Evolutionary conservation across 2,329 filamentous ascomycete species (phyloP), one percentile per base, ranked within the genome.

Genomic region (Lachnellula arida): DNA sequence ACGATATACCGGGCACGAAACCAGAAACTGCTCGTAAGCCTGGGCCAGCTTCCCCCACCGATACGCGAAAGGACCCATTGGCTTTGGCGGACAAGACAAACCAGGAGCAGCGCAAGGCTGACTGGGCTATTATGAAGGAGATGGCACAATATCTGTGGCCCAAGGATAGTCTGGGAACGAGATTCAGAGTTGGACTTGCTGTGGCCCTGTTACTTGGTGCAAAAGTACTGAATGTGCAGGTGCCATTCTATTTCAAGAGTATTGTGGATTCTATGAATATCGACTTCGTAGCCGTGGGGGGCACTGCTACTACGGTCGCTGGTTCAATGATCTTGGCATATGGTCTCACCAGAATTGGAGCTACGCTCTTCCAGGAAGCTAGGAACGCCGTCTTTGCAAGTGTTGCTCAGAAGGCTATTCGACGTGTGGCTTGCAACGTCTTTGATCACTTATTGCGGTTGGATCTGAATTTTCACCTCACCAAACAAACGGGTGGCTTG

Each of bases 181-280:
- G 95, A 70, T 75, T 92, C 60, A 86, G 94, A 60, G 94, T 99
- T 35, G 83, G 88, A 11, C 75, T 96, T 48, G 91, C 93, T n/a
- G 81, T 99, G 3, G 84, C 81, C 7, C 75, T 99, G 60, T 80
- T 99, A 39, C 75, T 99, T 22, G 90, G 92, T 57, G 91, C 91
- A 70, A 99, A 99, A 80, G 84, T 96, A 49, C 78, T 99, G 68
- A 99, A 97, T 72, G 94, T 99, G 15, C 91, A 99, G 76, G 91
- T 99, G 47, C 94, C 94, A 0, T 99, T 99, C 71, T 99, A 97
- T 78, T 99, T 99, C 78, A 97, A 97, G 78, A 92, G 78, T 72
- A 97, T 99, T 62, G 90, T 99, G 43, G 95, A 99, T 72, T 86
- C 90, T 19, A 96, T 99, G 91, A 99, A 99, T 71, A 82, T 99